Percentiles rank a stretch among this genome's conserved stretches.
Evolutionary conservation across 1,139 yeast genomes (phyloP).

Genomic region (Zygosaccharomyces pseudobailii): DNA sequence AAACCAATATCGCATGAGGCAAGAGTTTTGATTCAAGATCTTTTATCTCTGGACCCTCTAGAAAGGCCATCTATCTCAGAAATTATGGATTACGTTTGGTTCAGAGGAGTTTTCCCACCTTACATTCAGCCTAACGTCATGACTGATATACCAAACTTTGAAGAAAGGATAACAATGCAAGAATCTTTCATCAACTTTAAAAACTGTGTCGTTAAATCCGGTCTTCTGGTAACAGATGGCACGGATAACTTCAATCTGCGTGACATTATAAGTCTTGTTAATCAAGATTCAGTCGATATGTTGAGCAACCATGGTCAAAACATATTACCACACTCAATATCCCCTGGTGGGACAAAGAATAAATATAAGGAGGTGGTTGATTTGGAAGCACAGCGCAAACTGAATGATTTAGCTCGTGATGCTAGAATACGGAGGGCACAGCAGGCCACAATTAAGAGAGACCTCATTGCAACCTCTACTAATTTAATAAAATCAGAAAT

Average conservation of each 20-base stretch:
- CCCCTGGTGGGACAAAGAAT: constrained; percentile 86
- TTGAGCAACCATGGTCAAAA: constrained; percentile 30
- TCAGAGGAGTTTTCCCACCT: constrained; percentile 80
- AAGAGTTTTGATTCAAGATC: constrained; percentile 59
- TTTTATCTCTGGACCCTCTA: constrained; percentile 73
- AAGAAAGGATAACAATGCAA: constrained; percentile 45
- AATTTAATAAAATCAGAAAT: constrained; percentile 33
- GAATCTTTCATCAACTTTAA: constrained; percentile 70
- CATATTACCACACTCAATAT: constrained; percentile 79
- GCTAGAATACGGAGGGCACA: constrained; percentile 35
- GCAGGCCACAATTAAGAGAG: constrained; percentile 30
- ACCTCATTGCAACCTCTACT: constrained; percentile 31
- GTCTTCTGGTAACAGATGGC: constrained; percentile 42
- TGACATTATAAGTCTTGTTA: constrained; percentile 7
- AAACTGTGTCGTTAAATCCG: constrained; percentile 59
- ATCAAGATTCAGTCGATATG: constrained; percentile 8
- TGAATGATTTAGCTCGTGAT: constrained; percentile 34
- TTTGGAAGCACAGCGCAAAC: constrained; percentile 31
- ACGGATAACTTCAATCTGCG: constrained; percentile 5
- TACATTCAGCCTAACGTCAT: constrained; percentile 60
- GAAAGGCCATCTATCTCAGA: constrained; percentile 78
- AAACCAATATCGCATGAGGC: constrained; percentile 69
- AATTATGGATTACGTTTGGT: constrained; percentile 78
- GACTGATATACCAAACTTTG: constrained; percentile 56
- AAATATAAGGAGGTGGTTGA: constrained; percentile 71